These are phyloP conservation scores for Scutellaria galericulata DNA, from an alignment of 257 asterid species.

Conservation along the genomic window DNA sequence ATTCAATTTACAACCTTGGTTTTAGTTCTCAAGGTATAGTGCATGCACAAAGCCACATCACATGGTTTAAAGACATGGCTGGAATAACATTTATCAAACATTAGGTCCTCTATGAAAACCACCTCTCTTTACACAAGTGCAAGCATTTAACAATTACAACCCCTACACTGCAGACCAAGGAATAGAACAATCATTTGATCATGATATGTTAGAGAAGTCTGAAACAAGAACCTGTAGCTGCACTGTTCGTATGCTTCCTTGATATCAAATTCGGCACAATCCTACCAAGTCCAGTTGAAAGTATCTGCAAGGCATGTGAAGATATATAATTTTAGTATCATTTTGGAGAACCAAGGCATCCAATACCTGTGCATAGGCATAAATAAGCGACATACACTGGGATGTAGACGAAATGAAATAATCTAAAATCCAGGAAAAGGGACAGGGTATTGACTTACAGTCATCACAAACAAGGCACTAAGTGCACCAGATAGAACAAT, in stretches of 20 bases:
- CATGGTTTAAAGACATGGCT: neutral
- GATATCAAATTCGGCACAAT: slow-evolving; percentile 96
- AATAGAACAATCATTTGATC: slow-evolving; percentile 14
- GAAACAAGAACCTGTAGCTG: slow-evolving; percentile 52
- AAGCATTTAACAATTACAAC: slow-evolving; percentile 10
- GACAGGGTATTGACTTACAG: slow-evolving; percentile 60
- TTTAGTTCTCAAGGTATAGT: neutral
- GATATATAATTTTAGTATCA: slow-evolving; percentile 7
- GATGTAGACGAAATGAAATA: neutral
- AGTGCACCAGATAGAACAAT: slow-evolving; percentile 96
- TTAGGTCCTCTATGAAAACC: neutral
- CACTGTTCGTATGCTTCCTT: slow-evolving; percentile 96
- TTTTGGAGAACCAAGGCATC: neutral
- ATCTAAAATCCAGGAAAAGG: slow-evolving; percentile 3
- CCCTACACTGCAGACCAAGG: neutral
- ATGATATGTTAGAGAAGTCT: slow-evolving; percentile 1
- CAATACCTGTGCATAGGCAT: neutral
- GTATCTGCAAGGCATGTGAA: slow-evolving; percentile 55
- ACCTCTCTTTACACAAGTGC: neutral
- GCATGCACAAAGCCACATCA: slow-evolving; percentile 8
- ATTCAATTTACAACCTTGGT: slow-evolving; percentile 14
- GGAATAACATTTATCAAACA: neutral
- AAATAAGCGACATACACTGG: neutral
- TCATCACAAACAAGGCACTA: slow-evolving; percentile 94
- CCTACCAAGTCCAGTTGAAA: slow-evolving; percentile 97